Conservation (phyloP, 73 alveolate genomes). For the Tetrahymena thermophila region DNA sequence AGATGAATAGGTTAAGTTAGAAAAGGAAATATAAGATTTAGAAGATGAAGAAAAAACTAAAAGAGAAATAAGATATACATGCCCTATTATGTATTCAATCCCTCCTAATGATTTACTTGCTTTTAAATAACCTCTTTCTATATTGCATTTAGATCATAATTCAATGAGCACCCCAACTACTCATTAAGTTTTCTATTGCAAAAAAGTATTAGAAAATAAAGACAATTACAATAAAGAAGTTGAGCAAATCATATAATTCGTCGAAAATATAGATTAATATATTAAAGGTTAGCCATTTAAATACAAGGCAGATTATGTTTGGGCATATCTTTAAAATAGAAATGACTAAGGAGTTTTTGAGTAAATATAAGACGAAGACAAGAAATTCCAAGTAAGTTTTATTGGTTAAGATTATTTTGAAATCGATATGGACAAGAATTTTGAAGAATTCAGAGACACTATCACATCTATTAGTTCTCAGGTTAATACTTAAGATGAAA, state of each 20-base stretch:
- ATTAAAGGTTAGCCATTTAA: not conserved
- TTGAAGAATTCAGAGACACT: not conserved
- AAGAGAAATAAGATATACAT: not conserved
- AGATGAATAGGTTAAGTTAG: not conserved
- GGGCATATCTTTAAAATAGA: not conserved
- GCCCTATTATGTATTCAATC: not conserved
- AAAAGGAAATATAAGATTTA: not conserved
- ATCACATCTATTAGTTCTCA: not conserved
- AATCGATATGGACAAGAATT: not conserved
- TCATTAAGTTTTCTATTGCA: not conserved
- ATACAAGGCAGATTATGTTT: not conserved
- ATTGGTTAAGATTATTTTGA: not conserved
- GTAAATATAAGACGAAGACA: not conserved
- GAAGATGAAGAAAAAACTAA: not conserved
- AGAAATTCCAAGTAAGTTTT: not conserved
- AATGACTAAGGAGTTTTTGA: not conserved
- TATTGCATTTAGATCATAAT: not conserved
- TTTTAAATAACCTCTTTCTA: not conserved
- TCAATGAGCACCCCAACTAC: not conserved
- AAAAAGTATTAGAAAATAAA: not conserved
- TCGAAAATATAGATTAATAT: not conserved
- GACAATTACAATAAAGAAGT: not conserved
- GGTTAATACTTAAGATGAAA: not conserved
- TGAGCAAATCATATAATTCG: not conserved
- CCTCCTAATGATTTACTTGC: not conserved